Percentiles rank a stretch among this genome's conserved stretches.
These are phyloP conservation scores for Ceratocystis variospora DNA, from an alignment of 2,329 filamentous ascomycete genomes.

Conservation along the genomic window DNA sequence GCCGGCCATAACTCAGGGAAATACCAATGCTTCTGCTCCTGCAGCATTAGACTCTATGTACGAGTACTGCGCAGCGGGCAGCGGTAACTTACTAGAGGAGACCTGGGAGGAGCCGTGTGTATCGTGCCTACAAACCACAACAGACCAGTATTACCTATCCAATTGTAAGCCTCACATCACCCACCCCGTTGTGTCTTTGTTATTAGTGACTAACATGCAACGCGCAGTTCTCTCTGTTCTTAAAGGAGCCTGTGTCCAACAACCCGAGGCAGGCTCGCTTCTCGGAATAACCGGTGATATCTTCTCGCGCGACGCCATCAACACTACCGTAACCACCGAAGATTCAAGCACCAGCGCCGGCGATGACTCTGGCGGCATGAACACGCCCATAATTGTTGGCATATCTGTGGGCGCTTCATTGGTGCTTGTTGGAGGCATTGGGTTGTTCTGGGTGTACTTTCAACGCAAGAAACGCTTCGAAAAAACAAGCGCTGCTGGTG, in stretches of 20 bases:
- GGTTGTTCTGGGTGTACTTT: slow-evolving; percentile 37
- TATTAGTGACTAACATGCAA: slow-evolving; percentile 16
- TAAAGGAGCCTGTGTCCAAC: slow-evolving; percentile 35
- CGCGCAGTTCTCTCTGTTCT: slow-evolving; percentile 35
- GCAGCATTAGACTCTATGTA: slow-evolving; percentile 23
- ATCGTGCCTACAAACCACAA: slow-evolving; percentile 31
- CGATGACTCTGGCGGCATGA: slow-evolving; percentile 27
- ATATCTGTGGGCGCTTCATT: slow-evolving; percentile 37
- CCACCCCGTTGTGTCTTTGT: neutral
- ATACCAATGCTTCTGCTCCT: slow-evolving; percentile 22
- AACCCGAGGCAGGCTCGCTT: slow-evolving; percentile 28
- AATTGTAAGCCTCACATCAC: slow-evolving; percentile 32
- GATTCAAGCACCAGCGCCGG: slow-evolving; percentile 22
- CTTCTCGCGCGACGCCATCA: slow-evolving; percentile 29
- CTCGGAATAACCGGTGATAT: slow-evolving; percentile 32
- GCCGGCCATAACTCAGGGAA: slow-evolving; percentile 27
- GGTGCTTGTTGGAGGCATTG: slow-evolving; percentile 30
- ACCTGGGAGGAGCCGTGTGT: slow-evolving; percentile 28
- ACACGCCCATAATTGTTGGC: slow-evolving; percentile 38
- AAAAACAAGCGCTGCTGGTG: slow-evolving; percentile 14
- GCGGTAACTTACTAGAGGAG: slow-evolving; percentile 25
- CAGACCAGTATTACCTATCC: slow-evolving; percentile 31
- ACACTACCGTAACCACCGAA: slow-evolving; percentile 26
- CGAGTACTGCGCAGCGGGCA: slow-evolving; percentile 32
- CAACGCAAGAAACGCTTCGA: slow-evolving; percentile 28